These are phyloP conservation scores for Aspergillus niger DNA, from an alignment of 2,329 filamentous ascomycete genomes.

Conservation along the genomic window DNA sequence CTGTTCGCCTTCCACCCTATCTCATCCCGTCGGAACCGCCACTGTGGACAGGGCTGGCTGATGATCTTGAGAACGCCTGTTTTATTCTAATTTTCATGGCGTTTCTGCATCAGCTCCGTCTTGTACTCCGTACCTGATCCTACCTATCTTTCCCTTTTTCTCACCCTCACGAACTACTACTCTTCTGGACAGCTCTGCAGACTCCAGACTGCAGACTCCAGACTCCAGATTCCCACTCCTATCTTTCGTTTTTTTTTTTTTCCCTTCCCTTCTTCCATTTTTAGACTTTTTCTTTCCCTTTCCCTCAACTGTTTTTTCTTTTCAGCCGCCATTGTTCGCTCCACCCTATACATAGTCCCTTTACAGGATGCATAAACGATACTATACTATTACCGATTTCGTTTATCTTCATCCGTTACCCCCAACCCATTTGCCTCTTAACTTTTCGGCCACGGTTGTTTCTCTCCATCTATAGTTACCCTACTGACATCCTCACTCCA, in stretches of 20 bases:
- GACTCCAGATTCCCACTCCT: not conserved
- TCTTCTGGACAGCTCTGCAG: too few relatives aligned
- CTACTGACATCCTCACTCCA: not conserved
- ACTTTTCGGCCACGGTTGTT: not conserved
- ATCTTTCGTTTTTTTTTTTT: not conserved
- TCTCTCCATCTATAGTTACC: not conserved
- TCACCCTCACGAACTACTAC: not conserved
- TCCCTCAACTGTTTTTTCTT: slow-evolving; percentile 10
- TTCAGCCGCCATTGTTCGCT: slow-evolving; percentile 7
- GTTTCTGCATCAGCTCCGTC: not conserved
- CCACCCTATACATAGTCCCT: not conserved
- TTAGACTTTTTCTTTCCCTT: slow-evolving; percentile 10
- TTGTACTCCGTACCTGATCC: not conserved
- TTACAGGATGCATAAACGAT: slow-evolving; percentile 4
- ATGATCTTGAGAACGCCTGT: slow-evolving; percentile 4
- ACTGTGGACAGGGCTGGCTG: slow-evolving; percentile 14
- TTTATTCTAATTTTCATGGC: too few relatives aligned
- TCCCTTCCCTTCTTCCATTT: not conserved
- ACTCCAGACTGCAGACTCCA: too few relatives aligned
- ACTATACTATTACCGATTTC: not conserved
- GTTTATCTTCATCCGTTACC: not conserved
- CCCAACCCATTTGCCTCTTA: not conserved
- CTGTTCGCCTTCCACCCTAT: not conserved
- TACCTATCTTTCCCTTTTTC: slow-evolving; percentile 5
- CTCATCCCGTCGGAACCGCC: slow-evolving; percentile 11